phyloP scores from a whole-genome alignment of 2,329 filamentous ascomycete species.

The Penicillium janthinellum region DNA sequence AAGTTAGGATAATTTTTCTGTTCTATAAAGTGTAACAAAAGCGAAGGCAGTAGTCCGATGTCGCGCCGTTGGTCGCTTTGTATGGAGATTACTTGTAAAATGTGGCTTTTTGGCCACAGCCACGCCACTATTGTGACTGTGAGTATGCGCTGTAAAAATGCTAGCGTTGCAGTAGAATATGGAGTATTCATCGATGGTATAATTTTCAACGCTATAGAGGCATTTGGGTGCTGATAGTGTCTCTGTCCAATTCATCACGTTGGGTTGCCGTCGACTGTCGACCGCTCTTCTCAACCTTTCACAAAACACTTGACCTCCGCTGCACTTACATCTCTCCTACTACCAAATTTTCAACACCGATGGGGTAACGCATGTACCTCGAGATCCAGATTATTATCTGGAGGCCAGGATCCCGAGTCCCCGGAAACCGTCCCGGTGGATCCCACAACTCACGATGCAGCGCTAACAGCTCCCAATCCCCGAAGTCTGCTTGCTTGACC shows the following conservation, averaged over 20 bases:
- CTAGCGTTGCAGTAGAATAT: not conserved
- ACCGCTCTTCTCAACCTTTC: not conserved
- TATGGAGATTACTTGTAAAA: not conserved
- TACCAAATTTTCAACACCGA: not conserved
- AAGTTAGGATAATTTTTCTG: not conserved
- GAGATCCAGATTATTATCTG: not conserved
- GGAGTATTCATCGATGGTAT: not conserved
- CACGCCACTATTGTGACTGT: not conserved
- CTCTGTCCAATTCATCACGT: not conserved
- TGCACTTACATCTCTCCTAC: not conserved
- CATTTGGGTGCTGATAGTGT: not conserved
- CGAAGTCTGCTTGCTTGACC: slow-evolving; percentile 17
- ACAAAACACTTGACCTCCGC: not conserved
- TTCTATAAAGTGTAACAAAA: not conserved
- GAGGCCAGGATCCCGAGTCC: slow-evolving; percentile 4
- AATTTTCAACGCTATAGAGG: not conserved
- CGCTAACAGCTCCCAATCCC: slow-evolving; percentile 1
- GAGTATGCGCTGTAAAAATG: no score
- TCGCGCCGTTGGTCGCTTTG: not conserved
- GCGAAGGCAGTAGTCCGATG: not conserved
- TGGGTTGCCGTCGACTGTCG: not conserved
- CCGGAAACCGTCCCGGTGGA: slow-evolving; percentile 4
- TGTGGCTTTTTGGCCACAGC: not conserved
- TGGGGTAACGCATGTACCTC: not conserved
- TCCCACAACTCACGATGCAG: not conserved